Evolutionary conservation across 495 filamentous ascomycete genomes (phyloP), one percentile per base, ranked within the genome.

Genomic region (Xylaria venustula): DNA sequence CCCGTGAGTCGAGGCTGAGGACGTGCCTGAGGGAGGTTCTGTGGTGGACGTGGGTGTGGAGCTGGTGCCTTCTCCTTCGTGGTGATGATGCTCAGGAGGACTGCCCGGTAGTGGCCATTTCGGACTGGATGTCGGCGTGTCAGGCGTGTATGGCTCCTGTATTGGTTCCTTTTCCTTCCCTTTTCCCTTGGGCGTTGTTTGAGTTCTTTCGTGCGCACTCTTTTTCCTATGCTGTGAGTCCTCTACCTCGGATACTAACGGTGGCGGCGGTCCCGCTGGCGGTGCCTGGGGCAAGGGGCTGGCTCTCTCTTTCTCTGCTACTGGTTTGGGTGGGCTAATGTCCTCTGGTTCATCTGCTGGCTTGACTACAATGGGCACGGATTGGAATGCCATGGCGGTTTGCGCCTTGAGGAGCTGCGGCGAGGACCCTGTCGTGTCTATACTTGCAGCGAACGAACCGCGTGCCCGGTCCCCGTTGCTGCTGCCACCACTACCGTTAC

Each of bases 301-400:
- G 12, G 15, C n/a, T n/a, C 25, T 11, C 55, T 15, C 5, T n/a
- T 50, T 30, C 7, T 14, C 53, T 3, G 40, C 0, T 3, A 25
- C n/a, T 0, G 17, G 36, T 8, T 26, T 40, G 7, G 53, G 23
- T 9, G 20, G 62, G 36, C 66, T 58, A 4, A 66, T 58, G 19
- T 68, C 52, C 3, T 69, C 58, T 4, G 36, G 9, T 14, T 62
- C 54, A 12, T 47, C 60, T 42, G 58, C 44, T 2, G 61, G 56
- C 4, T 59, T 63, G 17, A 71, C 66, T 5, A 71, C 62, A 20
- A 71, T 66, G 6, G 68, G 68, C 6, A 68, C 66, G 2, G 65
- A 62, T 40, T 69, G 64, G 28, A 55, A 61, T 0, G 62, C 69
- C n/a, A 53, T 67, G 11, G 66, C 69, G 17, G 66, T 67, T 48